Base-by-base conservation (phyloP, 139 green algal genomes). In the Haematococcus lacustris region DNA sequence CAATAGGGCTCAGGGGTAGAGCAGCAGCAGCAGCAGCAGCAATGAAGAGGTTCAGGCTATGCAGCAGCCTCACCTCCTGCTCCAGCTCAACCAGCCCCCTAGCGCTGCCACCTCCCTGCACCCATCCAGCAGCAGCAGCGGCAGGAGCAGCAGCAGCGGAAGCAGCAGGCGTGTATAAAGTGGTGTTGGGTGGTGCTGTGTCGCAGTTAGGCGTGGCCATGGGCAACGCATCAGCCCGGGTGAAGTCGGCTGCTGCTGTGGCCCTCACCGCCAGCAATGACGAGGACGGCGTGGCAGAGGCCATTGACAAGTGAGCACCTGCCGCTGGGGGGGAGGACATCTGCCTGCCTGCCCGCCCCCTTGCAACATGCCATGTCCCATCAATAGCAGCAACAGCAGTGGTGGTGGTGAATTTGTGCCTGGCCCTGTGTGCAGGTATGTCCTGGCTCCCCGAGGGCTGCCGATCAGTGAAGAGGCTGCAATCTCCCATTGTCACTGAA, bases 201-300 rank as follows among this genome's bases (percentile, higher is more conserved):
- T 33, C 0, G 73, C 78, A 89, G 77, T 35, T 88, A 38, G 85
- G 85, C 0, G 85, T 96, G 1, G 91, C 89, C 0, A 94, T 98
- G 87, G 90, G 83, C 51, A 97, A 97, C 66, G 93, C 91, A 0
- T 76, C 66, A 57, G 72, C 73, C 25, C 35, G 77, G 25, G 59
- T 33, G 0, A 78, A 75, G 0, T 91, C 82, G 1, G 84, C 91
- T 13, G 80, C 88, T 26, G 83, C n/a, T n/a, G n/a, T n/a, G n/a
- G n/a, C n/a, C n/a, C n/a, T n/a, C n/a, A n/a, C n/a, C n/a, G 77
- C 84, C 2, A 88, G 66, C 79, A 98, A 98, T 69, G 85, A 97
- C 63, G 82, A 97, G 51, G 87, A 97, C 51, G 93, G 90, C 0
- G 93, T 97, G 38, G 93, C 91, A 3, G 68, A 89, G 37, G 93